Evolutionary conservation across 164 flowering plant genomes (phyloP).

Genomic region (Akebia trifoliata): DNA sequence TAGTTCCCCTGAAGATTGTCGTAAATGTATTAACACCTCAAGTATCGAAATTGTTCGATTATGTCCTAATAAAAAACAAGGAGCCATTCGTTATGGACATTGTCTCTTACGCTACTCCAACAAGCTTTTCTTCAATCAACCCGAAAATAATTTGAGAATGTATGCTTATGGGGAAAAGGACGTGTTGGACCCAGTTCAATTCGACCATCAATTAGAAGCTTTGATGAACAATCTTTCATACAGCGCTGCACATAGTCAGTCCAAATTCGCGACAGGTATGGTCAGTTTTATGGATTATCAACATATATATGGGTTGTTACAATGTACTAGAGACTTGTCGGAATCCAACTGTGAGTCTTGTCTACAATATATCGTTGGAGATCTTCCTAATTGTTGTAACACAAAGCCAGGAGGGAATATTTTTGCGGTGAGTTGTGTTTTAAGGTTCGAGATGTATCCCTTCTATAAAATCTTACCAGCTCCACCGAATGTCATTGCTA

Average conservation of each 20-base stretch:
- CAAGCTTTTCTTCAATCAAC: neutral
- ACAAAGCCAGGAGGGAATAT: conserved; percentile 5
- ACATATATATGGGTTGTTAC: conserved; percentile 11
- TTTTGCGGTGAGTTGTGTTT: neutral
- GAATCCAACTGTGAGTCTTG: conserved; percentile 1
- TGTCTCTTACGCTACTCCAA: conserved; percentile 8
- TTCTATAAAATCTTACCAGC: neutral
- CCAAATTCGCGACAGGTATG: conserved; percentile 7
- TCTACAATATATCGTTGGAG: neutral
- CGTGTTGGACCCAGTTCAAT: neutral
- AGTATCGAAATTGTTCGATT: neutral
- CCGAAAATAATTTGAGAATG: too few species aligned
- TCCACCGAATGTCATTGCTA: neutral
- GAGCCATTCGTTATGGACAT: neutral
- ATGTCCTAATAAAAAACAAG: neutral
- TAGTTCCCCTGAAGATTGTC: conserved; percentile 3
- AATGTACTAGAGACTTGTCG: conserved; percentile 23
- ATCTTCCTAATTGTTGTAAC: neutral
- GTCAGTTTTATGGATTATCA: neutral
- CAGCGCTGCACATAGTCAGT: neutral
- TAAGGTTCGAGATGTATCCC: conserved; percentile 12
- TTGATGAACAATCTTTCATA: neutral
- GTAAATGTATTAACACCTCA: neutral
- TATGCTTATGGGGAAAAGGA: neutral
- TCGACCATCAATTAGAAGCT: neutral